Conservation (phyloP, 306 rosid genomes). For the Fragaria iinumae region DNA sequence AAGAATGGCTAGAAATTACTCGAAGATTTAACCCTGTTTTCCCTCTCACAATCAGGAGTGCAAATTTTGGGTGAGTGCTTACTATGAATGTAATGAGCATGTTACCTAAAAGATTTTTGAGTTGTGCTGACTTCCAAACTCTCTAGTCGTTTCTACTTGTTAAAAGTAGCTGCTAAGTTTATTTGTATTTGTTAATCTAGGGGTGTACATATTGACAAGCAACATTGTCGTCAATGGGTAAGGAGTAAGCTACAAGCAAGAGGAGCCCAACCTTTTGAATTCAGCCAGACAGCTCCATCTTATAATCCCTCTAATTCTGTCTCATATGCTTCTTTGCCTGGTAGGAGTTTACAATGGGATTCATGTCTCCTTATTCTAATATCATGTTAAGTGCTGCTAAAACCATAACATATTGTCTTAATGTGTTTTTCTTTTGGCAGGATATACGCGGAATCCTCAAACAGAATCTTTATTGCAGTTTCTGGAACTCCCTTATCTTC, state of each 20-base stretch:
- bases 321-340: slow-evolving; percentile 28
- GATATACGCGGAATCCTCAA: slow-evolving; percentile 63
- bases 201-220: slow-evolving; percentile 41
- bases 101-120: background rate
- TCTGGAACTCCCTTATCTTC: slow-evolving; percentile 86
- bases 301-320: slow-evolving; percentile 57
- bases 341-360: slow-evolving; percentile 33
- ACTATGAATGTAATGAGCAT: slow-evolving; percentile 13
- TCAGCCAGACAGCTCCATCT: slow-evolving; percentile 67
- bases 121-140: slow-evolving; percentile 1
- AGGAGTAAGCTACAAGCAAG: slow-evolving; percentile 59
- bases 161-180: slow-evolving; percentile 16
- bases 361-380: slow-evolving; percentile 5
- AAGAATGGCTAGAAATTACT: slow-evolving; percentile 94
- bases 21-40: slow-evolving; percentile 68
- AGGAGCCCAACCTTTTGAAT: slow-evolving; percentile 75
- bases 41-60: slow-evolving; percentile 57
- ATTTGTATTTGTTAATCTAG: slow-evolving; percentile 36
- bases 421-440: slow-evolving; percentile 40
- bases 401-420: background rate
- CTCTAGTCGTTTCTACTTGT: background rate
- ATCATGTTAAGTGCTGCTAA: slow-evolving; percentile 4
- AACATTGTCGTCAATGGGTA: slow-evolving; percentile 74
- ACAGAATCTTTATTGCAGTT: slow-evolving; percentile 78
- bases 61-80: slow-evolving; percentile 61